Evolutionary conservation across 2,329 filamentous ascomycete genomes (phyloP).

Genomic region (Pseudogymnoascus sp.): DNA sequence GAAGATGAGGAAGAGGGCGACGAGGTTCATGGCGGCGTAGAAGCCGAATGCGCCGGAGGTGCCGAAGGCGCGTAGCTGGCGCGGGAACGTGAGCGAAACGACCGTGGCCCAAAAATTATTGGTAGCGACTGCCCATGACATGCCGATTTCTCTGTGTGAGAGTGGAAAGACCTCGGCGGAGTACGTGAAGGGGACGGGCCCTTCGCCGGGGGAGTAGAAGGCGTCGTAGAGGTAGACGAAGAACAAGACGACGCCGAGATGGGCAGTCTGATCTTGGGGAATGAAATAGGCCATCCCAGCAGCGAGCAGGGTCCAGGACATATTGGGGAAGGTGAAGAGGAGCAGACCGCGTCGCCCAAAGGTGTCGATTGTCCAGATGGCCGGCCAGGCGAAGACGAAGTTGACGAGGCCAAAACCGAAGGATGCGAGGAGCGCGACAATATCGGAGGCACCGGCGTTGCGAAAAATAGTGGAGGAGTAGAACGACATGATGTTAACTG

Average conservation of each 20-base stretch:
- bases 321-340: conserved; percentile 58
- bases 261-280: conserved; percentile 29
- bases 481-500: conserved; percentile 62
- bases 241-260: conserved; percentile 47
- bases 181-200: conserved; percentile 54
- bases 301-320: conserved; percentile 58
- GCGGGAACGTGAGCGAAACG: conserved; percentile 44
- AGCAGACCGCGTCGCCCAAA: conserved; percentile 54
- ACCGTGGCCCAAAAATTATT: conserved; percentile 52
- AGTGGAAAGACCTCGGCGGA: conserved; percentile 56
- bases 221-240: conserved; percentile 59
- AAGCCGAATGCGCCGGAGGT: conserved; percentile 41
- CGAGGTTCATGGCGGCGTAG: conserved; percentile 47
- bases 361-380: conserved; percentile 60
- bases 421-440: conserved; percentile 51
- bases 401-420: conserved; percentile 59
- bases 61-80: conserved; percentile 19
- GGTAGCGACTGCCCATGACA: conserved; percentile 54
- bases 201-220: conserved; percentile 58
- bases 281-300: conserved; percentile 53
- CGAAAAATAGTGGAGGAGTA: conserved; percentile 59
- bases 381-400: conserved; percentile 56
- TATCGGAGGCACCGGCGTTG: conserved; percentile 46
- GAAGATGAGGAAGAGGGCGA: conserved; percentile 48
- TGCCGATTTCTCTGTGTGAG: conserved; percentile 54